Evolutionary conservation across 345 rosid species (phyloP).

Genomic region (Passiflora organensis): DNA sequence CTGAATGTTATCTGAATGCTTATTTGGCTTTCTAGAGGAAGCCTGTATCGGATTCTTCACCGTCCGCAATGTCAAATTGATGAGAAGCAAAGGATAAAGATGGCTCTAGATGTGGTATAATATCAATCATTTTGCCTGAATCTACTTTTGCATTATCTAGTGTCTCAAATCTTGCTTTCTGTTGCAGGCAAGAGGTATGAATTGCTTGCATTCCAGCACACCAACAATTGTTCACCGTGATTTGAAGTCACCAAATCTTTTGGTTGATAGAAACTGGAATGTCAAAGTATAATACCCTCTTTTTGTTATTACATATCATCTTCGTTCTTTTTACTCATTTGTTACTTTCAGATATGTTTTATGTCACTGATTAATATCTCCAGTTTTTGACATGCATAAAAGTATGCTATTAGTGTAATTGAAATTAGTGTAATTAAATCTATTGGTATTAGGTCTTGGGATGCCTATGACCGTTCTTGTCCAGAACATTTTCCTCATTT

Average conservation of each 20-base stretch:
- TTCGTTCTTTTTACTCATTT: background rate
- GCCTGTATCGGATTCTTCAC: constrained; percentile 86
- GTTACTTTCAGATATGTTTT: constrained; percentile 4
- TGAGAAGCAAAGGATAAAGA: constrained; percentile 87
- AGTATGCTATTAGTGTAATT: no score
- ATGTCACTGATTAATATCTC: no score
- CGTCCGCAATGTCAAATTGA: constrained; percentile 91
- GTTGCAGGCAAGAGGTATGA: constrained; percentile 97
- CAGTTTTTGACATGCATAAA: no score
- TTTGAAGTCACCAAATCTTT: constrained; percentile 95
- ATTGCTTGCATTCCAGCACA: constrained; percentile 86
- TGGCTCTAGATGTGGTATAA: constrained; percentile 99
- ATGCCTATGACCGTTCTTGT: no score
- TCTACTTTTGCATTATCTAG: background rate
- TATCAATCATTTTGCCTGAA: constrained; percentile 3
- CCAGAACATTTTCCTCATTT: no score
- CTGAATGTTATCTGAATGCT: constrained; percentile 14
- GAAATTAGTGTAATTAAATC: no score
- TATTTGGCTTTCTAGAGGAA: constrained; percentile 61
- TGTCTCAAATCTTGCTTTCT: constrained; percentile 7
- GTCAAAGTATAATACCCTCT: constrained; percentile 59
- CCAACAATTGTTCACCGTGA: constrained; percentile 99
- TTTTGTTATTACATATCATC: background rate
- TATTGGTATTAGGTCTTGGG: no score
- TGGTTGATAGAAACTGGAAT: constrained; percentile 98